Base-by-base conservation (phyloP, 768 basidiomycete genomes). In the Mrakia hoshinonis region DNA sequence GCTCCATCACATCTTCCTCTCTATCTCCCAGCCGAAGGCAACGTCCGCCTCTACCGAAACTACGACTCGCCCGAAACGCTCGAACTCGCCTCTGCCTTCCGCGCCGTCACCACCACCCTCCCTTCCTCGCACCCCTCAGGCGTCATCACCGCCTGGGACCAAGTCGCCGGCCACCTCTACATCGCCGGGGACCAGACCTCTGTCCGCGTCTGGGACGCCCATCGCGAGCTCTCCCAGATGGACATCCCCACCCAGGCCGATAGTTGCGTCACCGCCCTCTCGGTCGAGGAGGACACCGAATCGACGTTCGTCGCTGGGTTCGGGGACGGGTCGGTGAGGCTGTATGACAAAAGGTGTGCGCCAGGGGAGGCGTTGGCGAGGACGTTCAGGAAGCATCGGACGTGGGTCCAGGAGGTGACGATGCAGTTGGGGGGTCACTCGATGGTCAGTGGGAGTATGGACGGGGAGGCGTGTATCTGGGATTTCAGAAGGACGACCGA, bases 201-300 rank as follows among this genome's bases (percentile, higher is more conserved):
- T 48, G 89, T 99, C 73, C 85, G 92, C 71, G 84, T 93, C 4
- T 99, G 96, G 96, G 94, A 99, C 78, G 95, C 93, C 11, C 88
- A 91, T 74, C 89, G 89, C 2, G 96, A 98, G 78, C 86, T 84
- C 31, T 85, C 87, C 69, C 82, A 87, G 54, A 78, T 88, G 81
- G 92, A 95, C 76, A 80, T 96, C 72, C 86, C 89, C 66, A 97
- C 96, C 2, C 87, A 91, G 72, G 88, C 91, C 6, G 90, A 94
- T 52, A 90, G 91, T 73, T 91, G 92, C 52, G 85, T 94, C 15
- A 98, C 96, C 0, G 84, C 89, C 0, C 86, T 99, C 62, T 83
- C 85, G 2, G 90, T 89, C 12, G 92, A 96, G 74, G 82, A 85
- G 55, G 86, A 87, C 18, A 84, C 87, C 0, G 87, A 89, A 22